These are phyloP conservation scores for Kokia cookei DNA, from an alignment of 441 rosid species.

Conservation along the genomic window DNA sequence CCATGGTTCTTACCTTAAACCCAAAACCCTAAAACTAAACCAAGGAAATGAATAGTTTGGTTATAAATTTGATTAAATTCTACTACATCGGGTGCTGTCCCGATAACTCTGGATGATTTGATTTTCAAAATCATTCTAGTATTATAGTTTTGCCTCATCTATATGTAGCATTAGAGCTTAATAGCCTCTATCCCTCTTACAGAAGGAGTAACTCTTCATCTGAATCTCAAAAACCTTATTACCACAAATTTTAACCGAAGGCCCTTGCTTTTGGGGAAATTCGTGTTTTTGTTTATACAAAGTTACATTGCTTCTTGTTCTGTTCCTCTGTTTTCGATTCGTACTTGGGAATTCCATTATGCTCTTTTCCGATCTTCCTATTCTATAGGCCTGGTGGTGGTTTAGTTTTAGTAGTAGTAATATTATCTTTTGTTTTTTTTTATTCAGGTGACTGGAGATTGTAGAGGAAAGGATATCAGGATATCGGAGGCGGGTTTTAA, in stretches of 20 bases:
- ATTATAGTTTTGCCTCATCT: background rate
- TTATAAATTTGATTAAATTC: background rate
- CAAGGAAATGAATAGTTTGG: background rate
- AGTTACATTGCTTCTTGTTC: background rate
- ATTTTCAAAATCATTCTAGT: background rate
- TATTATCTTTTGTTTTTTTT: background rate
- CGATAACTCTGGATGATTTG: background rate
- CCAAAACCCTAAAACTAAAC: background rate
- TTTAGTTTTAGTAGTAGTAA: background rate
- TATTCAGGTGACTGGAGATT: conserved; percentile 1
- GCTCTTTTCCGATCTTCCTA: background rate
- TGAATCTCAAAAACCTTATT: background rate
- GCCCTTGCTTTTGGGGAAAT: background rate
- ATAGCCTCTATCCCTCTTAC: background rate
- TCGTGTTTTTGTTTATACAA: background rate
- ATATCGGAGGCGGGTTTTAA: background rate
- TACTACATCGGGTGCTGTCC: background rate
- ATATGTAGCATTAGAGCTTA: background rate
- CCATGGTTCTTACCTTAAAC: background rate
- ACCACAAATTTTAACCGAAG: background rate
- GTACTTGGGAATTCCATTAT: too few species aligned
- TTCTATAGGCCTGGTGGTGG: background rate
- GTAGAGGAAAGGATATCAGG: background rate
- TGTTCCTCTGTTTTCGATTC: too few species aligned
- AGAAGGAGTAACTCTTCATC: background rate